These are phyloP conservation scores for Geoglossum cookeanum DNA, from an alignment of 2,329 filamentous ascomycete species.

Conservation along the genomic window DNA sequence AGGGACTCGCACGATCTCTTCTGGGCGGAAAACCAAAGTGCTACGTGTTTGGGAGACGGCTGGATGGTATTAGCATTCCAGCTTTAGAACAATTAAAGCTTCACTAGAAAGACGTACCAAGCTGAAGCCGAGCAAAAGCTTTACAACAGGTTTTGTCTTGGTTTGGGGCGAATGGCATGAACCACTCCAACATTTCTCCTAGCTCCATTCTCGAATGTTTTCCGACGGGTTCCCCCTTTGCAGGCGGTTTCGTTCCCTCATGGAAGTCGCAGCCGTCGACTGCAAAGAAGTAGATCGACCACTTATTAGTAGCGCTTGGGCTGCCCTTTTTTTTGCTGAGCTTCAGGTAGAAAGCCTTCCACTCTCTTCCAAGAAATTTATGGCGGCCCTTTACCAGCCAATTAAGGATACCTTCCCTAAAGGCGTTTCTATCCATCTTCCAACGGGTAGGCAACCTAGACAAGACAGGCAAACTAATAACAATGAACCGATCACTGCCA, in stretches of 20 bases:
- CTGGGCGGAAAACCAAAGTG: constrained; percentile 25
- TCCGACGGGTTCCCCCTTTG: constrained; percentile 13
- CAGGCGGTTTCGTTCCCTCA: constrained; percentile 2
- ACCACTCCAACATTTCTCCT: constrained; percentile 31
- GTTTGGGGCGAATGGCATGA: constrained; percentile 29
- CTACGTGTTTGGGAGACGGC: constrained; percentile 33
- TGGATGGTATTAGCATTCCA: constrained; percentile 9
- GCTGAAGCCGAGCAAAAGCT: constrained; percentile 36
- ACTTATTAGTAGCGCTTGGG: constrained; percentile 17
- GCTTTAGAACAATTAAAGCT: too few relatives aligned
- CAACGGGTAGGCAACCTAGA: constrained; percentile 13
- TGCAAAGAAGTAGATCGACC: constrained; percentile 36
- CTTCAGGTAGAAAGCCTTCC: constrained; percentile 26
- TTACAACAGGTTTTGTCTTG: constrained; percentile 31
- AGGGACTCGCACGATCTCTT: constrained; percentile 24
- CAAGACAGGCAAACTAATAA: constrained; percentile 32
- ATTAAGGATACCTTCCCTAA: constrained; percentile 18
- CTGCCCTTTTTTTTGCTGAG: constrained; percentile 16
- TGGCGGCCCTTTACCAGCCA: constrained; percentile 26
- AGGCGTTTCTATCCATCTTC: constrained; percentile 17
- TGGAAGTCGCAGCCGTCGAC: constrained; percentile 29
- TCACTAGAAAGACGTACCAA: constrained; percentile 24
- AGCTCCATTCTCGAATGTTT: constrained; percentile 18
- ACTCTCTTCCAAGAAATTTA: constrained; percentile 23
- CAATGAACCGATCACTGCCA: constrained; percentile 38